A percentile compares a stretch with the other conserved stretches of the same genome.
Conservation (phyloP, 2,329 filamentous ascomycete species). For the Chaetomiaceae sp. region DNA sequence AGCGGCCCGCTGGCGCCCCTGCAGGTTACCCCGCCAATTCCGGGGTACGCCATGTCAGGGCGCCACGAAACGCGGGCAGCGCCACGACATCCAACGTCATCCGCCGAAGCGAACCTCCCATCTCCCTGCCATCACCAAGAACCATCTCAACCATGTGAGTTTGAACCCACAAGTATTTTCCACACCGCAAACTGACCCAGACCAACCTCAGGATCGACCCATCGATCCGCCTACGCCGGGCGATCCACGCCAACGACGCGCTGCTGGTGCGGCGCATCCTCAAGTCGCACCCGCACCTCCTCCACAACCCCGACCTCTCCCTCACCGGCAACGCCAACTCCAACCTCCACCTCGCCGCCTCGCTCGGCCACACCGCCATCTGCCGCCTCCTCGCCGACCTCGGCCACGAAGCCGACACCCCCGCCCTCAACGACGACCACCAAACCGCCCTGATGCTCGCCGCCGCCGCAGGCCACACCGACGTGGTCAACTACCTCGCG, state of each 20-base stretch:
- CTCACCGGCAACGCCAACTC: slow-evolving; percentile 70
- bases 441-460: slow-evolving; percentile 82
- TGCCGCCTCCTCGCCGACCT: slow-evolving; percentile 65
- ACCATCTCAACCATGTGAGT: not conserved
- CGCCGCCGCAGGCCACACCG: slow-evolving; percentile 62
- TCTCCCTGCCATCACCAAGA: not conserved
- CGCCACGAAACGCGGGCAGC: too few relatives aligned
- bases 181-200: not conserved
- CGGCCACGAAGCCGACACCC: slow-evolving; percentile 67
- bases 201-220: slow-evolving; percentile 71
- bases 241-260: slow-evolving; percentile 70
- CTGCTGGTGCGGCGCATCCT: slow-evolving; percentile 74
- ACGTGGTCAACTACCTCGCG: slow-evolving; percentile 68
- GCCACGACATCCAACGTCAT: not conserved
- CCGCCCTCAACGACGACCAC: slow-evolving; percentile 73
- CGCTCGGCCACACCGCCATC: slow-evolving; percentile 65
- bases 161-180: not conserved
- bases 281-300: slow-evolving; percentile 61
- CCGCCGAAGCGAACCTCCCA: not conserved
- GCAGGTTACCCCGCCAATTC: too few relatives aligned
- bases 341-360: slow-evolving; percentile 74
- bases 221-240: slow-evolving; percentile 71
- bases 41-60: too few relatives aligned
- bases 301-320: slow-evolving; percentile 75
- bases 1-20: too few relatives aligned